These are phyloP conservation scores for Suillus spraguei DNA, from an alignment of 768 basidiomycete genomes.

Conservation along the genomic window DNA sequence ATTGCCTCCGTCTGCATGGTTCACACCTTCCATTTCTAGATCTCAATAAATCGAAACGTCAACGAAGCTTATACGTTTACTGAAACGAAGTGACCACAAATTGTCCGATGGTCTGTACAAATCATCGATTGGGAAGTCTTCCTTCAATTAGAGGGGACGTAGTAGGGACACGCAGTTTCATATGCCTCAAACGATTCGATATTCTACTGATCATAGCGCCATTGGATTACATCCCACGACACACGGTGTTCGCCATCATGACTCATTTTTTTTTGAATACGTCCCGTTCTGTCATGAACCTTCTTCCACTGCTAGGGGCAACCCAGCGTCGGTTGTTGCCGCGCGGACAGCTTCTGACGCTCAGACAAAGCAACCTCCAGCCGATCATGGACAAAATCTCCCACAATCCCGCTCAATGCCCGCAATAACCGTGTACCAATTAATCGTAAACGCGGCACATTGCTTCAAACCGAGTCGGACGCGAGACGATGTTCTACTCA, in stretches of 20 bases:
- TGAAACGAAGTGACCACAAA: not conserved
- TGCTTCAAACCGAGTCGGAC: not conserved
- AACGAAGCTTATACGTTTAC: slow-evolving; percentile 6
- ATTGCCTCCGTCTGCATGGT: slow-evolving; percentile 16
- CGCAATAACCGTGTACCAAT: not conserved
- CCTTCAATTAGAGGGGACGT: not conserved
- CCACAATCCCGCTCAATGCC: slow-evolving; percentile 2
- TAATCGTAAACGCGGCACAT: not conserved
- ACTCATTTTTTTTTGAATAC: slow-evolving; percentile 1
- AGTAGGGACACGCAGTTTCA: not conserved
- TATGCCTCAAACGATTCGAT: not conserved
- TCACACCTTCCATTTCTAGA: slow-evolving; percentile 9
- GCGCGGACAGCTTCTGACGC: not conserved
- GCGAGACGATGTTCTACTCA: not conserved
- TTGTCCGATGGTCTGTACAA: slow-evolving; percentile 4
- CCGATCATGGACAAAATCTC: not conserved
- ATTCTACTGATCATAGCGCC: not conserved
- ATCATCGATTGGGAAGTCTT: slow-evolving; percentile 6
- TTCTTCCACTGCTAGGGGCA: slow-evolving; percentile 5
- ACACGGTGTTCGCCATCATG: not conserved
- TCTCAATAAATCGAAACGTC: too few species aligned
- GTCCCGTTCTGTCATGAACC: not conserved
- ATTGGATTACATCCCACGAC: slow-evolving; percentile 5
- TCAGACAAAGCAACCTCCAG: not conserved
- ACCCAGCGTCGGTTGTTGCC: not conserved